Conservation (phyloP, 2,329 filamentous ascomycete species). For the Colletotrichum destructivum region DNA sequence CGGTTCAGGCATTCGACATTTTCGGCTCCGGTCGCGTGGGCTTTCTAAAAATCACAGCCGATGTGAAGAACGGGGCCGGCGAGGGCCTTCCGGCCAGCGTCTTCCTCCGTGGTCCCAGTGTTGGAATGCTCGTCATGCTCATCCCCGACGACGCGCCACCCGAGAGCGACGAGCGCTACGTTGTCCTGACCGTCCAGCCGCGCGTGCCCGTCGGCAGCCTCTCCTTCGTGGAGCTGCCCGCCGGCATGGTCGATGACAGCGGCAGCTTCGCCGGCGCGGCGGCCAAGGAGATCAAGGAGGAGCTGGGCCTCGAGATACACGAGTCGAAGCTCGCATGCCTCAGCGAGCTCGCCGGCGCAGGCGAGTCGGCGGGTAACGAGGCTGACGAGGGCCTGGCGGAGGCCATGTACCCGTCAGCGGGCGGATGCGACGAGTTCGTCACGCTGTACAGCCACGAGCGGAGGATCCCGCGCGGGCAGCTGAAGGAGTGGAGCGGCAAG, state of each 20-base stretch:
- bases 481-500: slow-evolving; percentile 70
- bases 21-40: slow-evolving; percentile 65
- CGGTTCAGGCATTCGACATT: slow-evolving; percentile 68
- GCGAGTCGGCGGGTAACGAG: slow-evolving; percentile 44
- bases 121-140: slow-evolving; percentile 72
- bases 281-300: slow-evolving; percentile 73
- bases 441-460: slow-evolving; percentile 72
- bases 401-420: slow-evolving; percentile 71
- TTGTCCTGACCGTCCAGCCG: slow-evolving; percentile 72
- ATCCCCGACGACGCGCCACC: slow-evolving; percentile 63
- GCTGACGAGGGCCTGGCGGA: slow-evolving; percentile 56
- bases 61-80: slow-evolving; percentile 62
- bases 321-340: slow-evolving; percentile 64
- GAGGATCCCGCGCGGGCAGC: slow-evolving; percentile 62
- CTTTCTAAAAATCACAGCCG: slow-evolving; percentile 70
- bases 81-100: slow-evolving; percentile 68
- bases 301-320: slow-evolving; percentile 68
- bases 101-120: slow-evolving; percentile 73
- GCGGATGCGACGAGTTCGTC: slow-evolving; percentile 74
- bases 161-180: slow-evolving; percentile 65
- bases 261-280: slow-evolving; percentile 71
- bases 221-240: slow-evolving; percentile 70
- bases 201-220: slow-evolving; percentile 70
- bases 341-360: slow-evolving; percentile 63
- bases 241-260: slow-evolving; percentile 70